A percentile compares a stretch with the other conserved stretches of the same genome.
Evolutionary conservation across 2,329 filamentous ascomycete species (phyloP).

Genomic region (Epichloe sylvatica): DNA sequence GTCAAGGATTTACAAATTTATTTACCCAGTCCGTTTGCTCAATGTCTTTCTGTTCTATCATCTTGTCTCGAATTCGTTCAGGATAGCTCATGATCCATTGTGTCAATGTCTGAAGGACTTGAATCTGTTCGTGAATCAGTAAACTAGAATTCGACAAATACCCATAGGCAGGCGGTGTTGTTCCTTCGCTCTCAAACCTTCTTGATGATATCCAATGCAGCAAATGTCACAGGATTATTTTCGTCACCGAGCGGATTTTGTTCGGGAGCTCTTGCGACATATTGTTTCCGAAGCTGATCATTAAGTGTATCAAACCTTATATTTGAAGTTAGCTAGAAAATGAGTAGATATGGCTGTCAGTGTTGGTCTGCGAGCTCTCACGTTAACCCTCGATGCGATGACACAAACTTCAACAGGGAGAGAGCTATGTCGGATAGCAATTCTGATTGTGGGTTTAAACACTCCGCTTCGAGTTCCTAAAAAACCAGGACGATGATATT

Average conservation of each 20-base stretch:
- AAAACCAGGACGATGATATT: not conserved
- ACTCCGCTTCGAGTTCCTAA: conserved; percentile 80
- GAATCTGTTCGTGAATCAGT: conserved; percentile 33
- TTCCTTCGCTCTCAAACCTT: conserved; percentile 41
- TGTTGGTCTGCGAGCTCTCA: conserved; percentile 32
- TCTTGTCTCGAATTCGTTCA: conserved; percentile 72
- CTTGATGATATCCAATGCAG: conserved; percentile 66
- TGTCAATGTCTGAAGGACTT: conserved; percentile 74
- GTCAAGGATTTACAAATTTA: conserved; percentile 5
- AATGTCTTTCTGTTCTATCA: conserved; percentile 66
- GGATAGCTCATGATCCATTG: conserved; percentile 80
- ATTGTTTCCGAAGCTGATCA: conserved; percentile 84
- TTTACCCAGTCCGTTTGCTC: conserved; percentile 77
- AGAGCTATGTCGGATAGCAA: conserved; percentile 71
- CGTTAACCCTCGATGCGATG: conserved; percentile 85
- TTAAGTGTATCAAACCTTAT: conserved; percentile 73
- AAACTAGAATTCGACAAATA: not conserved
- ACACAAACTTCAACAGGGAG: conserved; percentile 79
- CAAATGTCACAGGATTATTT: conserved; percentile 59
- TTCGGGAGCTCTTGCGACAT: conserved; percentile 61
- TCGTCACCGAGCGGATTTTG: conserved; percentile 76
- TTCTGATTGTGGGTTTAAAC: conserved; percentile 63
- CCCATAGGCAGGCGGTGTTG: not conserved
- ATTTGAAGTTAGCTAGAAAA: conserved; percentile 10
- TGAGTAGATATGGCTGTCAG: not conserved